These are phyloP conservation scores for Neurospora cerealis DNA, from an alignment of 495 filamentous ascomycete genomes.

Conservation along the genomic window DNA sequence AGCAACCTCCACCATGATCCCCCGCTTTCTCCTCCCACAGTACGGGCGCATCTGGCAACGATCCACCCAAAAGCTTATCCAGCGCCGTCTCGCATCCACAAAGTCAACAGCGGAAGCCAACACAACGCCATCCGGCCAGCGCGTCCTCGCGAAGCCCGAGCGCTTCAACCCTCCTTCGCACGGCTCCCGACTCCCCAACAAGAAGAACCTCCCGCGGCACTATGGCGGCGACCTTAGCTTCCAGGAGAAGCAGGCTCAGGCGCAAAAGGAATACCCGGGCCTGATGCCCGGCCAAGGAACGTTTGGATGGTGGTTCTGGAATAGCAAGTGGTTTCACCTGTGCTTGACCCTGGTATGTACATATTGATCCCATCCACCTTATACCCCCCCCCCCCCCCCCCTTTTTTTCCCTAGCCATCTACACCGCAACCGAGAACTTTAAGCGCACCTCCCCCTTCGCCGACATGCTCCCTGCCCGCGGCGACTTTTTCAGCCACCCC, in stretches of 20 bases:
- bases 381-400: neutral
- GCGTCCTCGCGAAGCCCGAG: constrained; percentile 66
- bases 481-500: constrained; percentile 51
- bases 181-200: constrained; percentile 47
- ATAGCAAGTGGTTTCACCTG: constrained; percentile 60
- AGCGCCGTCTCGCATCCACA: neutral
- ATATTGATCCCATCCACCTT: neutral
- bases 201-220: constrained; percentile 40
- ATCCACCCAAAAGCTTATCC: neutral
- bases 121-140: constrained; percentile 11
- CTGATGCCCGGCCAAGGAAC: constrained; percentile 70
- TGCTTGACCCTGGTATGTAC: constrained; percentile 64
- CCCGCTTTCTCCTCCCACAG: constrained; percentile 45
- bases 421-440: constrained; percentile 63
- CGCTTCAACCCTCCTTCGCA: constrained; percentile 84
- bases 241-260: constrained; percentile 50
- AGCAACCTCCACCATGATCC: constrained; percentile 31
- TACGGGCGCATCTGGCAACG: constrained; percentile 36
- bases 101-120: constrained; percentile 4
- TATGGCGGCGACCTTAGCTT: constrained; percentile 54
- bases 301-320: constrained; percentile 65
- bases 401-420: constrained; percentile 54
- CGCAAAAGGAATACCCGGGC: constrained; percentile 62
- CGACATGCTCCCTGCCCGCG: constrained; percentile 57
- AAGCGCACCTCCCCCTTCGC: constrained; percentile 56